Base-by-base conservation (phyloP, 2,329 filamentous ascomycete species). In the Penicillium sp. region DNA sequence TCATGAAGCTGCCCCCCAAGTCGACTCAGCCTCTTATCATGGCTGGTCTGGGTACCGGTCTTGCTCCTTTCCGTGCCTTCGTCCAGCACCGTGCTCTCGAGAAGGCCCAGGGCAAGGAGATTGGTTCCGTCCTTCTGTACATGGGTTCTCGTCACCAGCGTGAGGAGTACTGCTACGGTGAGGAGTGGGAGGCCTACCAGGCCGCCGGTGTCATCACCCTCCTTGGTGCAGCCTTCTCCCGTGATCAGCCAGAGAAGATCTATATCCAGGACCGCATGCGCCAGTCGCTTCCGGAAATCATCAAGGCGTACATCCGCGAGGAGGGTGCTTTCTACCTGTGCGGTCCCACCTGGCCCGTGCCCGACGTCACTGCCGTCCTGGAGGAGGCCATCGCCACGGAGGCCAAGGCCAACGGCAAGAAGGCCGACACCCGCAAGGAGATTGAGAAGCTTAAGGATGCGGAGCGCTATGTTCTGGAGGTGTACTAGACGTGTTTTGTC, bases 201-300 rank as follows among this genome's bases (percentile, higher is more conserved):
- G 94, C 93, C 61, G 92, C 95, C 0, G 95, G 95, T 54, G 91
- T 99, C 69, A 93, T 99, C 75, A 99, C 95, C 0, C 85, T 96
- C 43, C 86, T 99, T 53, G 95, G 95, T 54, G 88, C 91, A 54
- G 95, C 95, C 45, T 99, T 99, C 84, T 96, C 91, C 60, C 90
- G 95, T 75, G 95, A 99, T 75, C 95, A 99, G 84, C 90, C 91
- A 15, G 85, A 97, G 82, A 99, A 99, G 88, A 96, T 99, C 66
- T 99, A 99, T 80, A 99, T 99, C 73, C 95, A 99, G 82, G 95
- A 99, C 76, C 87, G 93, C 67, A 99, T 99, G 95, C 85, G 95
- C 59, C 85, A 98, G 84, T 92, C 89, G 0, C 80, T 98, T 60
- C 80, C 82, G 47, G 88, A 95, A 63, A 96, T 99, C 64, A 84